Evolutionary conservation across 371 early-diverging fungal genomes (phyloP).

Genomic region (Mortierella sp.): DNA sequence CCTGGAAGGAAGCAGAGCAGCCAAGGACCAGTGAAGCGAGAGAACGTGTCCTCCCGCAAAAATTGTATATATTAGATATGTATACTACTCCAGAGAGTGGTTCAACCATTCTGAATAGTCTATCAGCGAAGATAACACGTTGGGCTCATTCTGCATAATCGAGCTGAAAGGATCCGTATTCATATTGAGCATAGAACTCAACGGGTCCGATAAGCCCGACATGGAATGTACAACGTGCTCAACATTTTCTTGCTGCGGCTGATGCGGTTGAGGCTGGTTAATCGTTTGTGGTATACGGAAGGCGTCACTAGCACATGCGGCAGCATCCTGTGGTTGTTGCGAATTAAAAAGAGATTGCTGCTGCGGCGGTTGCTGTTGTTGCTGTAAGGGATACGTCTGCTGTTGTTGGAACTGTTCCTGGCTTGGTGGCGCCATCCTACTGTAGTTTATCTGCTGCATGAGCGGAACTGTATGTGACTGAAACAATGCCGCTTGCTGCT

Average conservation of each 20-base stretch:
- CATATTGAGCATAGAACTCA: conserved; percentile 29
- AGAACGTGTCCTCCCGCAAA: too few species aligned
- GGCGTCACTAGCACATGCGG: too few species aligned
- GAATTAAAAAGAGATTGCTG: background rate
- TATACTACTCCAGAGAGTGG: conserved; percentile 31
- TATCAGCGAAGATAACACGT: conserved; percentile 48
- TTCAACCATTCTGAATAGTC: conserved; percentile 55
- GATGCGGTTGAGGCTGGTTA: conserved; percentile 3
- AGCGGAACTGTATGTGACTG: conserved; percentile 2
- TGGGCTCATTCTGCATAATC: conserved; percentile 53
- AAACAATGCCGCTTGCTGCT: conserved; percentile 6
- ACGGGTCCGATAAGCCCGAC: conserved; percentile 21
- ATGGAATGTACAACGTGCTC: too few species aligned
- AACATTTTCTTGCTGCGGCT: conserved; percentile 16
- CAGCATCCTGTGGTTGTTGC: conserved; percentile 1
- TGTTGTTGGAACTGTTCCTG: conserved; percentile 1
- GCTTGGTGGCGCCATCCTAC: conserved; percentile 4
- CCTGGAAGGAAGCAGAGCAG: too few species aligned
- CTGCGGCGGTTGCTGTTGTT: conserved; percentile 15
- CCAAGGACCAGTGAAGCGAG: too few species aligned
- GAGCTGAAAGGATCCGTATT: conserved; percentile 45
- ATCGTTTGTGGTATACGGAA: background rate
- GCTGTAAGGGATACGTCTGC: background rate
- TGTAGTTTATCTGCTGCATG: background rate
- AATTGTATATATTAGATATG: background rate